Evolutionary conservation across 352 stramenopile species (phyloP), one percentile per base, ranked within the genome.

Genomic region (Aphanomyces cochlioides): DNA sequence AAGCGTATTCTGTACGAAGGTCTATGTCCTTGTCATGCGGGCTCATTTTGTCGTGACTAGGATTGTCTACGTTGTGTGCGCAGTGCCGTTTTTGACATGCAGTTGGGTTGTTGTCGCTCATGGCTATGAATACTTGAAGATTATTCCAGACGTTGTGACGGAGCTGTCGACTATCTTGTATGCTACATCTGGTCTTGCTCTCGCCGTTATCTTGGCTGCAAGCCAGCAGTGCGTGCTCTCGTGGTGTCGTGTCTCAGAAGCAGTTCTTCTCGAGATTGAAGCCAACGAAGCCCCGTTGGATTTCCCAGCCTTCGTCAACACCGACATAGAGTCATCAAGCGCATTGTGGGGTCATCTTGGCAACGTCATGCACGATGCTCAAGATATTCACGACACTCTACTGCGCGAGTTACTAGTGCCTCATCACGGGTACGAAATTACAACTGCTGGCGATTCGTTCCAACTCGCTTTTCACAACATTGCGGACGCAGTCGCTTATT

Each of bases 271-370:
- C 38, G 38, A 54, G 39, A 56, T 67, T 41, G 38, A 67, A 56
- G 58, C 39, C 15, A 50, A 67, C n/a, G 39, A 54, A 67, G 13
- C 79, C 6, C 79, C 79, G n/a, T 60, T 71, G 10, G 69, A 67
- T 13, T 80, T 83, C 17, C 85, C 85, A 0, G 79, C 91, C 21
- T 93, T 93, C 53, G 84, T 93, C 36, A 83, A 82, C 41, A 93
- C 85, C 2, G 85, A 93, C 43, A 93, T 93, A 57, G 85, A 93
- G 64, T 80, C 79, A 6, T 90, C 82, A 5, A 93, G 84, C 69
- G 81, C 81, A 4, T 43, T 93, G 40, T 93, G 85, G 85, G 83
- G 65, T 0, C 68, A 79, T 43, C 59, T 87, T 21, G 78, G 85
- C 65, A 77, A 81, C 21, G 53, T 83, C 17, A 72, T 76, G n/a